A percentile compares a stretch with the other conserved stretches of the same genome.
Evolutionary conservation across 2,329 filamentous ascomycete species (phyloP).

Genomic region (Trichoderma atroviride): DNA sequence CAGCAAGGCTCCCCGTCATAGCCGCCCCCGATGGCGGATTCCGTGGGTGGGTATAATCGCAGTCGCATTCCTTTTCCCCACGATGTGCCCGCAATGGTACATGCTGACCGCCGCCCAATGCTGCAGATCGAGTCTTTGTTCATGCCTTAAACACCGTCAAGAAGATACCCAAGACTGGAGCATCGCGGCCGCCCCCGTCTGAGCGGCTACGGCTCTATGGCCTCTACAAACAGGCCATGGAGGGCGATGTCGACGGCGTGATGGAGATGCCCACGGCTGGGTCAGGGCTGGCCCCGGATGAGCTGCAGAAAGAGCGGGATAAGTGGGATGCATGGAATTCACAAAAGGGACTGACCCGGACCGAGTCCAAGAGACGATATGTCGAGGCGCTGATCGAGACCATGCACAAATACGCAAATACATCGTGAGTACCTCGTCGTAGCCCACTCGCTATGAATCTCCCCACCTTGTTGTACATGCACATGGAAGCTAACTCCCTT

Average conservation of each 20-base stretch:
- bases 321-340: conserved; percentile 96
- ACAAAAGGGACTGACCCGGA: conserved; percentile 79
- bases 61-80: conserved; percentile 9
- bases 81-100: conserved; percentile 1
- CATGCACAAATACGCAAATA: conserved; percentile 95
- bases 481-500: not conserved
- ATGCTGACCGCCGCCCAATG: conserved; percentile 22
- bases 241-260: conserved; percentile 92
- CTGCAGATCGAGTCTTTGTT: conserved; percentile 91
- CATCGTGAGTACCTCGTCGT: conserved; percentile 53
- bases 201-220: conserved; percentile 94
- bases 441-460: not conserved
- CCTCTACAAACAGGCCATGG: conserved; percentile 98
- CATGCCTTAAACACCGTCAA: conserved; percentile 99
- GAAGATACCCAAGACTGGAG: conserved; percentile 92
- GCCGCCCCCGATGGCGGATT: conserved; percentile 42
- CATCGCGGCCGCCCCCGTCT: conserved; percentile 79
- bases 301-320: conserved; percentile 61
- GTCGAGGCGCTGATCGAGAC: conserved; percentile 93
- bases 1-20: conserved; percentile 19
- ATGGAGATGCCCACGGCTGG: conserved; percentile 75
- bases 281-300: conserved; percentile 53
- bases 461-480: not conserved
- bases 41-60: conserved; percentile 40
- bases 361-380: conserved; percentile 91